Base-by-base conservation (phyloP, 208 protist genomes). In the Leishmania gerbilli region DNA sequence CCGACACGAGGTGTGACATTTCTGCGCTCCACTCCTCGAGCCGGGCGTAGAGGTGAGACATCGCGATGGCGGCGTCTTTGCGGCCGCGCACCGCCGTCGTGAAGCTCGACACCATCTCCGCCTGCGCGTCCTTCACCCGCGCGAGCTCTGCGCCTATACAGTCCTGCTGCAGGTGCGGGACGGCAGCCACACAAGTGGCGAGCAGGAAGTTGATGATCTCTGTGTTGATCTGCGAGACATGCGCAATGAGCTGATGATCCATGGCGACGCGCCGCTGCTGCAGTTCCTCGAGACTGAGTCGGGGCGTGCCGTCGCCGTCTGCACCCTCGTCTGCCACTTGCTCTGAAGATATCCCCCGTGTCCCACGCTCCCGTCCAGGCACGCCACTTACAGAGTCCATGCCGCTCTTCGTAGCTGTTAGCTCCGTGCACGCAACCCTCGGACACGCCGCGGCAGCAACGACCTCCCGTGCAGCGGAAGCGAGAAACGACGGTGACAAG, bases 181-280 rank as follows among this genome's bases (percentile, higher is more conserved):
- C 34, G 37, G 80, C 78, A 24, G 83, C 65, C 11, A 86, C 84
- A 53, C 84, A 88, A 9, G 85, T 78, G 71, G 91, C 89, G 13
- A 93, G 77, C 40, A 97, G 90, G 65, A 91, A 91, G 75, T 97
- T 97, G 64, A 97, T 95, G 5, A 97, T 81, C 81, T 95, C 93
- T 75, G 93, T 97, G 84, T 95, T 95, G 47, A 95, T 71, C 51
- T 91, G 92, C 4, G 92, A 92, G 9, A 97, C 80, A 6, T 85
- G 79, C 1, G 87, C 76, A 19, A 95, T 81, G 21, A 95, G 82
- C 69, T 94, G 88, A 11, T 80, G 80, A 77, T 95, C 89, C 79
- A 95, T 84, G 13, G 60, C 42, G 19, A 62, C 15, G 19, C 82
- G 78, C 4, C 69, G 31, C 71, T 77, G 27, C 60, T 74, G 78